phyloP scores from a whole-genome alignment of 371 early-diverging fungal genomes.

The Rhizopus sp. region DNA sequence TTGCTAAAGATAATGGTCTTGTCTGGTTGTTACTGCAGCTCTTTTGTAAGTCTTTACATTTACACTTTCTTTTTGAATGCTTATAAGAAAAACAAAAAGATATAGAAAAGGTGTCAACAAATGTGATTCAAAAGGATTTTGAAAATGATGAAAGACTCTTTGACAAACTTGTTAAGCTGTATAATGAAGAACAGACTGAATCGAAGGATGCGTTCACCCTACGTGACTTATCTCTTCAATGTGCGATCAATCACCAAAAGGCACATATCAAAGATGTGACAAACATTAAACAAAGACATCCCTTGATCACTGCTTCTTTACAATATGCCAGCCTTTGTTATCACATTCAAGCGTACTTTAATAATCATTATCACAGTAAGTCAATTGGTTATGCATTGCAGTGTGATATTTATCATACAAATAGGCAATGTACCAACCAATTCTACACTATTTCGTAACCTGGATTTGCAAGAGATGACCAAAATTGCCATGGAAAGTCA shows the following conservation, averaged over 20 bases:
- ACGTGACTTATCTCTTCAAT: slow-evolving; percentile 77
- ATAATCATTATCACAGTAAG: slow-evolving; percentile 54
- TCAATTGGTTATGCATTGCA: background rate
- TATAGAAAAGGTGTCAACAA: slow-evolving; percentile 61
- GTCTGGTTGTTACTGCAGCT: slow-evolving; percentile 76
- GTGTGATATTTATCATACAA: background rate
- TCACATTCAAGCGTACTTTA: slow-evolving; percentile 57
- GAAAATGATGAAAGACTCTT: slow-evolving; percentile 74
- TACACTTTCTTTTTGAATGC: background rate
- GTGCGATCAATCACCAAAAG: slow-evolving; percentile 71
- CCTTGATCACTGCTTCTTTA: slow-evolving; percentile 65
- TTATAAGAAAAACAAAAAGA: slow-evolving; percentile 26
- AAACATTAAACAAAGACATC: slow-evolving; percentile 77
- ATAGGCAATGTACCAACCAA: slow-evolving; percentile 54
- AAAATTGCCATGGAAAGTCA: slow-evolving; percentile 76
- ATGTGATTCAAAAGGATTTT: slow-evolving; percentile 65
- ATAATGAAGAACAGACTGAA: slow-evolving; percentile 74
- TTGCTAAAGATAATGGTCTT: slow-evolving; percentile 74
- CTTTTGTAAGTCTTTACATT: slow-evolving; percentile 49
- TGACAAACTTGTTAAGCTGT: slow-evolving; percentile 67
- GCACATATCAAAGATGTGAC: slow-evolving; percentile 62
- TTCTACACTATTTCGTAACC: slow-evolving; percentile 55
- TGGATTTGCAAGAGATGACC: slow-evolving; percentile 64
- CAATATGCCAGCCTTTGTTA: slow-evolving; percentile 62
- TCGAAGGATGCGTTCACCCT: slow-evolving; percentile 76